phyloP scores from a whole-genome alignment of 768 basidiomycete genomes.

The Megacollybia marginata region DNA sequence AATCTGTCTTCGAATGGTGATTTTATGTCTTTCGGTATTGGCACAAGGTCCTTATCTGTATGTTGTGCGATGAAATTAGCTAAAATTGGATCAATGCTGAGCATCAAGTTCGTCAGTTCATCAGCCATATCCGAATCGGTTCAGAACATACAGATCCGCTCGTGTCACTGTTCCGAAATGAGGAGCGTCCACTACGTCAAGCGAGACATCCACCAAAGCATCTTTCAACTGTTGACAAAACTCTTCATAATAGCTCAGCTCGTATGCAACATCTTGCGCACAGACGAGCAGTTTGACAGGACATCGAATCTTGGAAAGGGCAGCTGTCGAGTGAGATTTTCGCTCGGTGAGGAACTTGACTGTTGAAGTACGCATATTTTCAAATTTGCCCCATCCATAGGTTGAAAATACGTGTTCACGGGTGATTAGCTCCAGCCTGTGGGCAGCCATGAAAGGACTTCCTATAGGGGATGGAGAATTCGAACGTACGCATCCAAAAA shows the following conservation, averaged over 20 bases:
- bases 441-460: background rate
- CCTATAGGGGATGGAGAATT: background rate
- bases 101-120: background rate
- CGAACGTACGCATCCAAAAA: constrained; percentile 6
- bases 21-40: background rate
- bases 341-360: constrained; percentile 6
- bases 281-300: constrained; percentile 18
- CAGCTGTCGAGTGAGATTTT: background rate
- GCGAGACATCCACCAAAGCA: constrained; percentile 12
- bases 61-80: constrained; percentile 1
- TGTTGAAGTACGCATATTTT: background rate
- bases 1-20: constrained; percentile 5
- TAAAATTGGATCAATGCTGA: constrained; percentile 4
- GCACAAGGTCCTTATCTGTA: background rate
- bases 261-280: constrained; percentile 18
- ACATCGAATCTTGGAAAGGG: constrained; percentile 9
- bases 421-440: constrained; percentile 1
- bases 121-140: background rate
- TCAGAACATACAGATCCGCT: background rate
- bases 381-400: constrained; percentile 2
- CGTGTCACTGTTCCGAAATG: constrained; percentile 14
- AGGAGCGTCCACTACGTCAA: constrained; percentile 12
- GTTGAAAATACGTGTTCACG: background rate
- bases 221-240: constrained; percentile 13
- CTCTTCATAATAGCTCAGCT: constrained; percentile 8